Conservation (phyloP, 73 alveolate species). For the Stentor coeruleus region DNA sequence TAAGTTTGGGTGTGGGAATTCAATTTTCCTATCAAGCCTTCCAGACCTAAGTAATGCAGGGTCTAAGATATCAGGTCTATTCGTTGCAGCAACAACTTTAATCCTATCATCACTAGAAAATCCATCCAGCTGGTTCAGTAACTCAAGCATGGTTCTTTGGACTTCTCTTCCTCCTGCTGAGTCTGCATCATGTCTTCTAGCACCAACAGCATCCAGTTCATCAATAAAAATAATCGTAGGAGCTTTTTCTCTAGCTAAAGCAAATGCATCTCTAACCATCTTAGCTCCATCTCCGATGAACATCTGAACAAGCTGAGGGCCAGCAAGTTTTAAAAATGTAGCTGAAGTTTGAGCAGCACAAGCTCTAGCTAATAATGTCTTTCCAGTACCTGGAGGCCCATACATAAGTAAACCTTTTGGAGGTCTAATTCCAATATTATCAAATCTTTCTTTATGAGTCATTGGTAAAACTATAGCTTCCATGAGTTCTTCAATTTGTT, state of each 20-base stretch:
- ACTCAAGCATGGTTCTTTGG: constrained; percentile 99
- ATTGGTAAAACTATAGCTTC: constrained; percentile 99
- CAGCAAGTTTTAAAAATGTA: constrained; percentile 99
- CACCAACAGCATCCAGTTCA: constrained; percentile 99
- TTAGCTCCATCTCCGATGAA: constrained; percentile 99
- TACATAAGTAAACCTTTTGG: constrained; percentile 99
- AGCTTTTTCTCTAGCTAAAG: constrained; percentile 98
- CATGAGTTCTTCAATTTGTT: constrained; percentile 97
- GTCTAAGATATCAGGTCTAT: constrained; percentile 99
- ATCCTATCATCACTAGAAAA: constrained; percentile 90
- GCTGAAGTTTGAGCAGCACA: constrained; percentile 98
- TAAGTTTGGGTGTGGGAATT: constrained; percentile 99
- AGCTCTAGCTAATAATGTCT: constrained; percentile 99
- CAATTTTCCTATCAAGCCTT: constrained; percentile 99
- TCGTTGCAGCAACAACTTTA: constrained; percentile 93
- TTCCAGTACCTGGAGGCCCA: constrained; percentile 99
- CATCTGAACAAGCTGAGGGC: constrained; percentile 99
- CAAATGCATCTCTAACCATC: constrained; percentile 99
- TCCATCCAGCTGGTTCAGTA: constrained; percentile 98
- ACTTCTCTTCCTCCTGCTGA: constrained; percentile 98
- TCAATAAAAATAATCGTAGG: constrained; percentile 98
- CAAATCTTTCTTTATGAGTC: constrained; percentile 98
- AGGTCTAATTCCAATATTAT: constrained; percentile 99
- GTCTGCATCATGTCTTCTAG: constrained; percentile 88
- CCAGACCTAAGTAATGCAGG: constrained; percentile 99